These are phyloP conservation scores for Cyberlindnera galapagoensis DNA, from an alignment of 805 yeast genomes.

Conservation along the genomic window DNA sequence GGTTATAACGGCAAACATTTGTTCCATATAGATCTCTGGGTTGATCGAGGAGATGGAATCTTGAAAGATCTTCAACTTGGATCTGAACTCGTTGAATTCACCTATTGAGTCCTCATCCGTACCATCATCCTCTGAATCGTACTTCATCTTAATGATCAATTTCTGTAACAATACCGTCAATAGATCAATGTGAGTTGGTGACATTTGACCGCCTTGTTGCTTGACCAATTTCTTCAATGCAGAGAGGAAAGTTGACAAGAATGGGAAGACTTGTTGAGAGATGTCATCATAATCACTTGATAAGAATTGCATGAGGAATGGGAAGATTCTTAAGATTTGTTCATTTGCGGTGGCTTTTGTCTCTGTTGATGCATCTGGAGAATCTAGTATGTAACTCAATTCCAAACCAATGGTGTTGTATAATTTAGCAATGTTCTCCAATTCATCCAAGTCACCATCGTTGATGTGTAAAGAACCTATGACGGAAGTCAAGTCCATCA, in stretches of 20 bases:
- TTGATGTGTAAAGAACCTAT: conserved; percentile 34
- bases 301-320: conserved; percentile 63
- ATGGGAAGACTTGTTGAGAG: conserved; percentile 74
- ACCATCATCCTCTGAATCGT: conserved; percentile 69
- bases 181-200: conserved; percentile 39
- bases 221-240: conserved; percentile 53
- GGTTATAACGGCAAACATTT: conserved; percentile 54
- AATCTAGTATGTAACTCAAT: conserved; percentile 60
- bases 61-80: conserved; percentile 69
- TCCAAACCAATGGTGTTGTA: conserved; percentile 72
- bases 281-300: conserved; percentile 86
- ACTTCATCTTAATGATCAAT: conserved; percentile 71
- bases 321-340: conserved; percentile 59
- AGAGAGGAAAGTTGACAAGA: conserved; percentile 66
- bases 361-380: conserved; percentile 36
- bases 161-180: conserved; percentile 60
- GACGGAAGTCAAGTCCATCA: conserved; percentile 59
- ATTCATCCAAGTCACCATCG: conserved; percentile 55
- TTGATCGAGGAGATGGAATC: conserved; percentile 66
- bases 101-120: conserved; percentile 69
- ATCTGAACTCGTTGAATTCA: conserved; percentile 75
- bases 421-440: conserved; percentile 71
- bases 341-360: conserved; percentile 34
- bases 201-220: conserved; percentile 32
- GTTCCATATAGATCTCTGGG: conserved; percentile 55